phyloP scores from a whole-genome alignment of 129 eudicot species.

The Sambucus nigra region DNA sequence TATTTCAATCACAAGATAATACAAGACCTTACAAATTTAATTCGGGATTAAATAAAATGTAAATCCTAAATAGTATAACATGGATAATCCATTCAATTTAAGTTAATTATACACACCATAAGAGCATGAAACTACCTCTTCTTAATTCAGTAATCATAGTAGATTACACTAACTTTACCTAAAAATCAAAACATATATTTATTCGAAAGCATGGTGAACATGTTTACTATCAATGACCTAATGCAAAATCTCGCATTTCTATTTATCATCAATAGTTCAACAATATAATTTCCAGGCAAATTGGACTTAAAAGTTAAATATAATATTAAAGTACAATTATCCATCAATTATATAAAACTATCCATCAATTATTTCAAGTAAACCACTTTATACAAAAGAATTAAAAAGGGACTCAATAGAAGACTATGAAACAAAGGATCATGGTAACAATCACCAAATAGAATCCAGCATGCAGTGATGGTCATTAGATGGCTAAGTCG shows the following conservation, averaged over 20 bases:
- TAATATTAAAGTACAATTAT: not conserved
- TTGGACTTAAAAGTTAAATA: not conserved
- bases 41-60: not conserved
- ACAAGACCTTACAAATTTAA: not conserved
- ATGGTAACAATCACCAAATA: not conserved
- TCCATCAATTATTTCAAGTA: not conserved
- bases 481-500: slow-evolving; percentile 24
- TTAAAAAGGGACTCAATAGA: no score
- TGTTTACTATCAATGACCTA: slow-evolving; percentile 42
- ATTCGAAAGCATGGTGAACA: slow-evolving; percentile 69
- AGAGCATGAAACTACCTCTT: slow-evolving; percentile 93
- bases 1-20: not conserved
- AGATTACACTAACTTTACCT: slow-evolving; percentile 93
- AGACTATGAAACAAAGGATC: not conserved
- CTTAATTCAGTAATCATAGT: slow-evolving; percentile 96
- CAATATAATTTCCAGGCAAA: slow-evolving; percentile 1
- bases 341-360: no score
- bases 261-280: slow-evolving; percentile 7
- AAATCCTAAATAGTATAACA: not conserved
- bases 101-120: slow-evolving; percentile 20
- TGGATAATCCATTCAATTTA: not conserved
- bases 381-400: not conserved
- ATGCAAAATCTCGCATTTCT: slow-evolving; percentile 29
- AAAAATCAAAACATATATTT: slow-evolving; percentile 84
- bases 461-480: slow-evolving; percentile 31